These are phyloP conservation scores for Apiotrichum mycotoxinovorans DNA, from an alignment of 1,284 basidiomycete genomes.

Conservation along the genomic window DNA sequence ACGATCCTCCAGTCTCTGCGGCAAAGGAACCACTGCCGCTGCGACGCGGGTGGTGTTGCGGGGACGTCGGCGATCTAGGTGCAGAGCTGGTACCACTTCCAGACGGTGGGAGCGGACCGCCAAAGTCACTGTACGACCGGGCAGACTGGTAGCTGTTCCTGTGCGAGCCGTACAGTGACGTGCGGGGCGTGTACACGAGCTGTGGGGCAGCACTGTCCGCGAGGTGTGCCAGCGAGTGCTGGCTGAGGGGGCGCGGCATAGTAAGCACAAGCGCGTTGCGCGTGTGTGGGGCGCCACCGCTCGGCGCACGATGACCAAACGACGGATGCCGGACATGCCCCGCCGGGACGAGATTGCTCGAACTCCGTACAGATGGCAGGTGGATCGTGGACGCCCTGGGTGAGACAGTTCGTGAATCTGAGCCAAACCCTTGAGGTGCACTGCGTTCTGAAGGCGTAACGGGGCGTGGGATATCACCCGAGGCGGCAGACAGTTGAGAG, in stretches of 20 bases:
- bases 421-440: background rate
- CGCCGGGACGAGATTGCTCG: background rate
- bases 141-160: background rate
- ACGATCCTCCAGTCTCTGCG: background rate
- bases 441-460: conserved; percentile 1
- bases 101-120: background rate
- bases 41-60: background rate
- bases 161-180: background rate
- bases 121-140: background rate
- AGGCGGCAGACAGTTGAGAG: background rate
- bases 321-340: background rate
- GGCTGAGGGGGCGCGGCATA: conserved; percentile 15
- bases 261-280: conserved; percentile 11
- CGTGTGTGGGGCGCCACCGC: conserved; percentile 15
- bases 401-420: conserved; percentile 13
- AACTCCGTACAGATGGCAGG: background rate
- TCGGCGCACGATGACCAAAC: background rate
- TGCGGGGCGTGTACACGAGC: background rate
- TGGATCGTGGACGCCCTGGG: conserved; percentile 1
- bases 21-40: background rate
- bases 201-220: background rate
- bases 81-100: background rate
- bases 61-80: background rate
- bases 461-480: background rate
- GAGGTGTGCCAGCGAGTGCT: background rate